Percentiles rank a stretch among this genome's conserved stretches.
Evolutionary conservation across 257 asterid species (phyloP).

Genomic region (Schizonepeta tenuifolia): DNA sequence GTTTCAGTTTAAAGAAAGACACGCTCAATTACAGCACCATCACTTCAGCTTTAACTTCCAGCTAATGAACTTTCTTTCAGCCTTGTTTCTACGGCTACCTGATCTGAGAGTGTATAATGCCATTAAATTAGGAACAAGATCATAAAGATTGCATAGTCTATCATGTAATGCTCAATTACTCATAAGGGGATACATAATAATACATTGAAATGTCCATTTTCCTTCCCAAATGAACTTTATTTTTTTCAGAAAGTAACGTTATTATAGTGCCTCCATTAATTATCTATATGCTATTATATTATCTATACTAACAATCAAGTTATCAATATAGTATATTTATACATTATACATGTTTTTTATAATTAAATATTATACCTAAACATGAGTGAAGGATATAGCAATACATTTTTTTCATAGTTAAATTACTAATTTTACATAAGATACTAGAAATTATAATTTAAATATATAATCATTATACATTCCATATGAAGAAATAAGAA

Average conservation of each 20-base stretch:
- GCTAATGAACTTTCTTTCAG: conserved; percentile 2
- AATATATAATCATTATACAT: not conserved
- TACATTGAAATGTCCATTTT: not conserved
- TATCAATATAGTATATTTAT: too few species aligned
- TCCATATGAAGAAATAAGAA: not conserved
- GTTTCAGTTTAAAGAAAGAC: not conserved
- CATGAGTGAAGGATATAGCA: too few species aligned
- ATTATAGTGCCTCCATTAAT: too few species aligned
- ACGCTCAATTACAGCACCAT: not conserved
- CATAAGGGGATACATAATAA: too few species aligned
- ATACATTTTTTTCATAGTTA: too few species aligned
- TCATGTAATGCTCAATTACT: not conserved
- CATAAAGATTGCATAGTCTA: not conserved
- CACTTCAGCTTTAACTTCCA: conserved; percentile 15
- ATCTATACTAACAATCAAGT: too few species aligned
- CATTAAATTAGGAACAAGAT: conserved; percentile 3
- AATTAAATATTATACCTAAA: too few species aligned
- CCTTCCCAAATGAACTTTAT: not conserved
- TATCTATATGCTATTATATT: too few species aligned
- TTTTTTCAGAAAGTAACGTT: not conserved
- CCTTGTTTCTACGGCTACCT: not conserved
- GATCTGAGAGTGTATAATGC: not conserved
- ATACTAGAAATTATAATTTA: not conserved
- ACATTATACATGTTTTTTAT: too few species aligned
- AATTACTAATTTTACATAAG: not conserved